phyloP scores from a whole-genome alignment of 2,329 filamentous ascomycete species.

The Coccinonectria pachysandricola region DNA sequence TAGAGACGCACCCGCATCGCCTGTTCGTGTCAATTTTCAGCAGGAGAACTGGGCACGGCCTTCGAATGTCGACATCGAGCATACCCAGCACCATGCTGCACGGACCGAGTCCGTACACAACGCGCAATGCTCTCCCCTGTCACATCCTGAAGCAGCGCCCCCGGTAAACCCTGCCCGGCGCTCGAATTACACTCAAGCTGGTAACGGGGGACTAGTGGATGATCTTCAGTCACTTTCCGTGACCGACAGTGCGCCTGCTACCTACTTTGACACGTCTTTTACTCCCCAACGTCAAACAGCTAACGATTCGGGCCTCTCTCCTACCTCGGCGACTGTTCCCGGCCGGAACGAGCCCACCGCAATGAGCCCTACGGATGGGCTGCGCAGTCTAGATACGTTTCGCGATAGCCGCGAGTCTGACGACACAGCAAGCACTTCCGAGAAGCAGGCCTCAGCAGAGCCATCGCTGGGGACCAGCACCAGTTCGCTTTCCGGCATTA shows the following conservation, averaged over 20 bases:
- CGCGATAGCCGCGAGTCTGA: constrained; percentile 45
- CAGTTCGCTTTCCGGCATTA: constrained; percentile 43
- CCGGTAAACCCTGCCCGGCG: constrained; percentile 29
- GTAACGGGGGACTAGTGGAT: constrained; percentile 5
- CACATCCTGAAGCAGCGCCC: constrained; percentile 22
- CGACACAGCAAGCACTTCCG: constrained; percentile 37
- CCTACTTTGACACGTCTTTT: constrained; percentile 7
- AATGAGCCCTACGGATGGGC: constrained; percentile 21
- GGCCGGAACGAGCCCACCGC: constrained; percentile 24
- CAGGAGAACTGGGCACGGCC: constrained; percentile 42
- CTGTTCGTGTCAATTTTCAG: constrained; percentile 45
- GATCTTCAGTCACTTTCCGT: constrained; percentile 1
- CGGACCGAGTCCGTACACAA: constrained; percentile 18
- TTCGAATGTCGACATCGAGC: constrained; percentile 42
- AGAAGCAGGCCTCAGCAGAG: constrained; percentile 37
- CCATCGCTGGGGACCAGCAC: constrained; percentile 46
- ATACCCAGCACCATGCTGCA: constrained; percentile 18
- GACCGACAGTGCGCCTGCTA: constrained; percentile 2
- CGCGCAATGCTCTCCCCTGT: constrained; percentile 11
- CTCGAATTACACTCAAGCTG: constrained; percentile 9
- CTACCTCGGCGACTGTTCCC: constrained; percentile 7
- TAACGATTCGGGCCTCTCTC: constrained; percentile 9
- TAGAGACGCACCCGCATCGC: constrained; percentile 43
- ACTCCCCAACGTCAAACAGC: constrained; percentile 4
- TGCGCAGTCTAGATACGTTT: constrained; percentile 27